phyloP scores from a whole-genome alignment of 805 yeast genomes.

The Wickerhamiella azyma region DNA sequence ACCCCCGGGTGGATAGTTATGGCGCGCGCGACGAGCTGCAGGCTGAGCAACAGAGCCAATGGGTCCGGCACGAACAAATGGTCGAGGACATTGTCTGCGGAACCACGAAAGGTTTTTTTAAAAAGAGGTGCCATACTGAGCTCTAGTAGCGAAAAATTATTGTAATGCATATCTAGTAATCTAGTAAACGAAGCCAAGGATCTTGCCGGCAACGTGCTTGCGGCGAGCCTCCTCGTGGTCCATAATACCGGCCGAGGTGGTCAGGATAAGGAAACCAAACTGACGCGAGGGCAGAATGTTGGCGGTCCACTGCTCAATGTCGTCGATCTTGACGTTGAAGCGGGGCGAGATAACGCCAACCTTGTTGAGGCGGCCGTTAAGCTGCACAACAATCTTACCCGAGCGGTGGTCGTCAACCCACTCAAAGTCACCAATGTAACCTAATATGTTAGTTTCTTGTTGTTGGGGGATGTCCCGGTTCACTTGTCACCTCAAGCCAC shows the following conservation, averaged over 20 bases:
- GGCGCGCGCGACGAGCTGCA: conserved; percentile 16
- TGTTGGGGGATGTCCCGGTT: conserved; percentile 1
- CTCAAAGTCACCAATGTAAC: conserved; percentile 96
- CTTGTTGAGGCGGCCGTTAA: conserved; percentile 97
- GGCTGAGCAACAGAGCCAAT: neutral
- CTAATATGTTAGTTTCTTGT: conserved; percentile 17
- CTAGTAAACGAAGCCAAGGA: conserved; percentile 95
- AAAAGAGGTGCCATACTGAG: conserved; percentile 2
- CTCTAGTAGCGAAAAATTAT: conserved; percentile 2
- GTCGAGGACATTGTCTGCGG: conserved; percentile 6
- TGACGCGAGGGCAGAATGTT: conserved; percentile 98
- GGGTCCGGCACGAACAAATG: conserved; percentile 1
- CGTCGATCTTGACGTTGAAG: conserved; percentile 90
- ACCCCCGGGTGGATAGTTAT: conserved; percentile 20
- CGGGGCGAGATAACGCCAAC: conserved; percentile 98
- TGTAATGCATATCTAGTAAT: conserved; percentile 41
- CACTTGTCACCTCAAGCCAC: conserved; percentile 1
- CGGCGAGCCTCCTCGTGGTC: conserved; percentile 99
- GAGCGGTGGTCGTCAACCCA: conserved; percentile 98
- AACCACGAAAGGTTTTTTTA: conserved; percentile 3
- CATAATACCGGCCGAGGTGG: conserved; percentile 99
- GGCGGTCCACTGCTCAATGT: conserved; percentile 97
- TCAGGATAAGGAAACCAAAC: conserved; percentile 93
- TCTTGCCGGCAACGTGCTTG: conserved; percentile 98
- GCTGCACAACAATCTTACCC: conserved; percentile 91